These are phyloP conservation scores for Pseudogymnoascus sp. DNA, from an alignment of 2,329 filamentous ascomycete genomes.

Conservation along the genomic window DNA sequence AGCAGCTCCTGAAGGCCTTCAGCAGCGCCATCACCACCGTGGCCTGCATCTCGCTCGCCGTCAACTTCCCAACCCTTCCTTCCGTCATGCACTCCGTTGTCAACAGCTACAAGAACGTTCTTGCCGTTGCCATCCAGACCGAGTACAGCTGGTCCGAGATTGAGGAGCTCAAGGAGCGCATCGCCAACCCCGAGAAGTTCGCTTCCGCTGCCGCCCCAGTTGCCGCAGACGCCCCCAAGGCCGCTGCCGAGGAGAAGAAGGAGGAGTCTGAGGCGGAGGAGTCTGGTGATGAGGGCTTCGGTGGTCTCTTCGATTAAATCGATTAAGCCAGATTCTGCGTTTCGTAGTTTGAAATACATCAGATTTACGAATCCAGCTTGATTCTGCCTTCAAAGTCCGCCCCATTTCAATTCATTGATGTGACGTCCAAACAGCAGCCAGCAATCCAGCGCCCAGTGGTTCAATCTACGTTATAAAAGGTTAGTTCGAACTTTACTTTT, in stretches of 20 bases:
- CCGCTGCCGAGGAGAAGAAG: slow-evolving; percentile 50
- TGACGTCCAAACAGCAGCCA: not conserved
- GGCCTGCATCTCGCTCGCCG: slow-evolving; percentile 80
- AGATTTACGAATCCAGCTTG: not conserved
- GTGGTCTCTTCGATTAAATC: slow-evolving; percentile 65
- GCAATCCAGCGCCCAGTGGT: not conserved
- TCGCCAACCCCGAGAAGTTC: slow-evolving; percentile 97
- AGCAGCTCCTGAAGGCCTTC: slow-evolving; percentile 83
- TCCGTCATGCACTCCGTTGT: slow-evolving; percentile 93
- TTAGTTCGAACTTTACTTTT: slow-evolving; percentile 17
- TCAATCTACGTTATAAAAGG: not conserved
- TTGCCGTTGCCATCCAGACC: slow-evolving; percentile 82
- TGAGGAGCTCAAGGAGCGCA: slow-evolving; percentile 97
- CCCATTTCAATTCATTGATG: slow-evolving; percentile 2
- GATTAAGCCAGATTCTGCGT: not conserved
- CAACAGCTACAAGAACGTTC: slow-evolving; percentile 96
- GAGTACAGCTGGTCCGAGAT: slow-evolving; percentile 94
- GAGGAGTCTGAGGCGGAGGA: slow-evolving; percentile 60
- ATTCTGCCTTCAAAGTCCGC: not conserved
- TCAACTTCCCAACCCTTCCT: slow-evolving; percentile 92
- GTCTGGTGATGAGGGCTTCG: slow-evolving; percentile 58
- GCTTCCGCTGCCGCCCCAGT: slow-evolving; percentile 69
- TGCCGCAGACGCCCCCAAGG: slow-evolving; percentile 41
- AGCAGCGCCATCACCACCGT: slow-evolving; percentile 75
- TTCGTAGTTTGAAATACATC: not conserved